Percentiles rank a stretch among this genome's conserved stretches.
These are phyloP conservation scores for Brassica juncea DNA, from an alignment of 345 rosid genomes.

Conservation along the genomic window DNA sequence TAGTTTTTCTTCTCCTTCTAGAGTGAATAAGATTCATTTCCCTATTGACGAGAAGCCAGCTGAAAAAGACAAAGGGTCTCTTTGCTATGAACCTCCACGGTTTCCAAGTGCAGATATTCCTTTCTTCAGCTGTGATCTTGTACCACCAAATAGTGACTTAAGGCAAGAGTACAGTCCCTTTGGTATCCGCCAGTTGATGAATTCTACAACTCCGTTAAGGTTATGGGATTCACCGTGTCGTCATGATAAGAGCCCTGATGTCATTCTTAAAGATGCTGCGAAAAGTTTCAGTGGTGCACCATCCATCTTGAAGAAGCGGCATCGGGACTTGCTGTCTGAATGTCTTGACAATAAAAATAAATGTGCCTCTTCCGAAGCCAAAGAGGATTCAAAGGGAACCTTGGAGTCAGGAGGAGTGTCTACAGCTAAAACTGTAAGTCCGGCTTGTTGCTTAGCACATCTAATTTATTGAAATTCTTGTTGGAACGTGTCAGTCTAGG, in stretches of 20 bases:
- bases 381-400: constrained; percentile 44
- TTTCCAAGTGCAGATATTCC: constrained; percentile 94
- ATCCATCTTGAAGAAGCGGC: constrained; percentile 87
- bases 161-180: constrained; percentile 97
- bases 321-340: constrained; percentile 67
- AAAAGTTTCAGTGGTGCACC: constrained; percentile 77
- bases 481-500: constrained; percentile 5
- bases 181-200: constrained; percentile 94
- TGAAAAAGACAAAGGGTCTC: constrained; percentile 62
- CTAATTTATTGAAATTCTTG: constrained; percentile 6
- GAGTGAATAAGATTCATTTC: constrained; percentile 38
- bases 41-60: constrained; percentile 47
- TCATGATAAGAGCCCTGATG: constrained; percentile 69
- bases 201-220: constrained; percentile 79
- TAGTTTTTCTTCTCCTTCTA: constrained; percentile 50
- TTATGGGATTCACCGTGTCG: constrained; percentile 86
- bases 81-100: constrained; percentile 97
- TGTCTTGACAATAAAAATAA: constrained; percentile 36
- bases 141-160: constrained; percentile 70
- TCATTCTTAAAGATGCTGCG: constrained; percentile 70
- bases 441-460: background rate
- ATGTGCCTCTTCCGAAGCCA: constrained; percentile 47
- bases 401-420: constrained; percentile 51
- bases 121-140: constrained; percentile 93
- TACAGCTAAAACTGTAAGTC: constrained; percentile 49